phyloP scores from a whole-genome alignment of 2,329 filamentous ascomycete species.

The Epichloe typhina region DNA sequence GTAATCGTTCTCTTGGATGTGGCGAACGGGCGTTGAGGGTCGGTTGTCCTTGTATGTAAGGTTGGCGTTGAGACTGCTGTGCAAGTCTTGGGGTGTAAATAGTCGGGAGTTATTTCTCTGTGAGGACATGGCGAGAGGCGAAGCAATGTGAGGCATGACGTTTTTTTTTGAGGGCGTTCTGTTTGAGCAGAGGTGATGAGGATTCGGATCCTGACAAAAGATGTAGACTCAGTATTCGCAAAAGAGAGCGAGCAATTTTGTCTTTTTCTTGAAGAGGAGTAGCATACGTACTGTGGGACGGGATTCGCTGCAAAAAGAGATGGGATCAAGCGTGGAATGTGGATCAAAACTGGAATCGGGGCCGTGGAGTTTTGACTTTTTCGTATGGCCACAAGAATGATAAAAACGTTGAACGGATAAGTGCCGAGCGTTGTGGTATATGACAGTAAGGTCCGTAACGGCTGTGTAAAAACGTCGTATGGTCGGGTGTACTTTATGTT shows the following conservation, averaged over 20 bases:
- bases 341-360: not conserved
- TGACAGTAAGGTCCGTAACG: not conserved
- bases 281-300: not conserved
- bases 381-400: not conserved
- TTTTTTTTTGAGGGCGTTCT: conserved; percentile 4
- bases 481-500: not conserved
- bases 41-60: conserved; percentile 30
- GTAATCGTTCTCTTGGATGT: conserved; percentile 46
- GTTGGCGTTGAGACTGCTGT: conserved; percentile 38
- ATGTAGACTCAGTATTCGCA: not conserved
- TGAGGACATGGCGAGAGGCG: conserved; percentile 34
- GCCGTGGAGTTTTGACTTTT: not conserved
- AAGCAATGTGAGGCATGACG: conserved; percentile 24
- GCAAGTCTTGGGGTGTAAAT: conserved; percentile 35
- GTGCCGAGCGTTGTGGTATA: not conserved
- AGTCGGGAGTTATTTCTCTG: conserved; percentile 31
- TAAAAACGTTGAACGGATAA: not conserved
- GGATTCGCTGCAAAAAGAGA: not conserved
- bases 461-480: not conserved
- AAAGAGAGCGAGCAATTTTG: not conserved
- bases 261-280: not conserved
- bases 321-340: not conserved
- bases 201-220: not conserved
- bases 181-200: not conserved
- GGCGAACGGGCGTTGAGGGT: conserved; percentile 33